Base-by-base conservation (phyloP, 179 eudicot species). In the Silene noctiflora region DNA sequence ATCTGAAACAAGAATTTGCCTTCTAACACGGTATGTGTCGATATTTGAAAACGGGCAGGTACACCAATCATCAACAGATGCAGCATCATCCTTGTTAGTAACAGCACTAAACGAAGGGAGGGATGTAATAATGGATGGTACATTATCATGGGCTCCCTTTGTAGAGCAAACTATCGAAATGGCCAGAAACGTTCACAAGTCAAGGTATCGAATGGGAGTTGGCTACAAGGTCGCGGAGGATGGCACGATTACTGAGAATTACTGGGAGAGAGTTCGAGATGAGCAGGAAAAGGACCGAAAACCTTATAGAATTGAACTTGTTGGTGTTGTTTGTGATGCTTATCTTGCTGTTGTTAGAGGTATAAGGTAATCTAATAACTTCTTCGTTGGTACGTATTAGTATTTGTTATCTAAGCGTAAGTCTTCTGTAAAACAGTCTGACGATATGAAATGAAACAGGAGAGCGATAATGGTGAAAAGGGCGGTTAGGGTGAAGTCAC, bases 111-210 rank as follows among this genome's bases (percentile, higher is more conserved):
- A 93, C 51, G 95, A 93, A 80, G 98, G 98, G 25, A 87, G 97
- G 11, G 98, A 93, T 44, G 98, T 93, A 77, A 91, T 93, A 61
- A 83, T 93, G 95, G 98, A 93, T 62, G 98, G 98, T 0, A 93
- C 98, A 24, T 68, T 93, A 9, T 85, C 98, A 11, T 93, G 98
- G 98, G 86, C 74, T 63, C 97, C 98, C 14, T 93, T 87, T 44
- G 95, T 93, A 3, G 87, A 88, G 77, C 98, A 93, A 79, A 90
- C 93, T 0, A 81, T 93, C 17, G 76, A 82, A 70, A 93, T 93
- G 98, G 98, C 88, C 0, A 83, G 97, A 16, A 86, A 88, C 3
- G 89, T 93, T 0, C 98, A 91, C 77, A 90, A 84, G 46, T 60
- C 44, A 16, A 83, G 93, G 9, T 93, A 93, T 64, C 84, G 97